These are phyloP conservation scores for Hansenula sp. DNA, from an alignment of 1,139 yeast species.

Conservation along the genomic window DNA sequence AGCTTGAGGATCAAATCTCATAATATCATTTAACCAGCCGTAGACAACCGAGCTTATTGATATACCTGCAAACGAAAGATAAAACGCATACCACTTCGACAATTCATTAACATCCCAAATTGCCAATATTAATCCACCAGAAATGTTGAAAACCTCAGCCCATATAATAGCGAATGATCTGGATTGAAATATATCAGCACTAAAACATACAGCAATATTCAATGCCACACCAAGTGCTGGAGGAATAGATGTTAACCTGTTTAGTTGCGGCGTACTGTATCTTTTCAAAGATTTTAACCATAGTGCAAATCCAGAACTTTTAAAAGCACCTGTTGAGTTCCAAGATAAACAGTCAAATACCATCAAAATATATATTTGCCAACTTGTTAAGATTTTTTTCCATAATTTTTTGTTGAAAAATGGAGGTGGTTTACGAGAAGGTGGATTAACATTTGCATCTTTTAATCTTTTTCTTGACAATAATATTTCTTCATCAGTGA, in stretches of 20 bases:
- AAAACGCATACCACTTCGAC: slow-evolving; percentile 31
- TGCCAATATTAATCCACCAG: not conserved
- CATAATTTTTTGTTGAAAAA: slow-evolving; percentile 32
- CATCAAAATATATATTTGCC: slow-evolving; percentile 45
- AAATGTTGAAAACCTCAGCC: slow-evolving; percentile 28
- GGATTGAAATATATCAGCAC: slow-evolving; percentile 24
- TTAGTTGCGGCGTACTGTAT: slow-evolving; percentile 27
- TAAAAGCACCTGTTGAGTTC: slow-evolving; percentile 35
- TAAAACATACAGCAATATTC: slow-evolving; percentile 28
- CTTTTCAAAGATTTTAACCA: slow-evolving; percentile 30
- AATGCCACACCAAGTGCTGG: slow-evolving; percentile 31
- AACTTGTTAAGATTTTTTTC: slow-evolving; percentile 39
- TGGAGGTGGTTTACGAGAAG: slow-evolving; percentile 7
- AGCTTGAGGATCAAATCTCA: slow-evolving; percentile 30
- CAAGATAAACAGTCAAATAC: slow-evolving; percentile 50
- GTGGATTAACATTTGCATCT: slow-evolving; percentile 11
- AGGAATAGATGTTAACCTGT: slow-evolving; percentile 30
- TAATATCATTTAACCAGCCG: slow-evolving; percentile 31
- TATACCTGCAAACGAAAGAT: slow-evolving; percentile 28
- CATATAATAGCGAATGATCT: slow-evolving; percentile 40
- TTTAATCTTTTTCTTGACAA: slow-evolving; percentile 26
- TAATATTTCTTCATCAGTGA: slow-evolving; percentile 32
- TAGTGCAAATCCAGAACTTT: slow-evolving; percentile 28
- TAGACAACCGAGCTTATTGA: slow-evolving; percentile 32
- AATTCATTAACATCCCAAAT: slow-evolving; percentile 19